Base-by-base conservation (phyloP, 1,139 yeast genomes). In the Debaryomyces subglobosus region DNA sequence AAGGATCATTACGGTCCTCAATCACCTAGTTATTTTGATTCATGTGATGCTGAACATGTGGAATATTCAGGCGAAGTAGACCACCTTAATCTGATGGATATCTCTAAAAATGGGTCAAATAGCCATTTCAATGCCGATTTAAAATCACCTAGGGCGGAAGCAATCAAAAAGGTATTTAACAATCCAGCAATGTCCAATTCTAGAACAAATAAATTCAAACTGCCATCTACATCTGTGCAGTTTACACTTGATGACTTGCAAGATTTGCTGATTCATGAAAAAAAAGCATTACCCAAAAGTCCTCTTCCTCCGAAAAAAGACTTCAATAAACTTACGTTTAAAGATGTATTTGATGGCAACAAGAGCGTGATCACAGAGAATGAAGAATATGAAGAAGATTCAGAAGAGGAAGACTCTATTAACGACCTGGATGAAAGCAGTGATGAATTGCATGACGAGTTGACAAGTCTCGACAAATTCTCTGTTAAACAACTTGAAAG, bases 81-180 rank as follows among this genome's bases (percentile, higher is more conserved):
- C 20, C 15, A 12, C 16, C 44, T 44, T 2, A n/a, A 23, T 2
- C 27, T 42, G 8, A 16, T 23, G 24, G 32, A 23, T 8, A 21
- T 40, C n/a, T 21, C 44, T n/a, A 27, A 15, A 12, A 32, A 25
- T 9, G n/a, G 18, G 13, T 32, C 48, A 20, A 13, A 30, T 16
- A 18, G 39, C 4, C 20, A 15, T 15, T 15, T 16, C n/a, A 15
- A 16, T 7, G 35, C 45, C 18, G 58, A 57, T 6, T 52, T 67
- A 34, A 44, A 56, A 24, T 67, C 74, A 29, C 78, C 78, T 1
- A 58, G 75, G 46, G 79, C 79, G 0, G 67, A 69, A 40, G 80
- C 81, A n/a, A 76, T 76, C 44, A 74, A 68, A 54, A 68, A 67
- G 51, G 79, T 76, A 1, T 76, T 76, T 55, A 74, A 73, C 55